A percentile compares a stretch with the other conserved stretches of the same genome.
These are phyloP conservation scores for Bacterosira constricta DNA, from an alignment of 108 stramenopile genomes.

Conservation along the genomic window DNA sequence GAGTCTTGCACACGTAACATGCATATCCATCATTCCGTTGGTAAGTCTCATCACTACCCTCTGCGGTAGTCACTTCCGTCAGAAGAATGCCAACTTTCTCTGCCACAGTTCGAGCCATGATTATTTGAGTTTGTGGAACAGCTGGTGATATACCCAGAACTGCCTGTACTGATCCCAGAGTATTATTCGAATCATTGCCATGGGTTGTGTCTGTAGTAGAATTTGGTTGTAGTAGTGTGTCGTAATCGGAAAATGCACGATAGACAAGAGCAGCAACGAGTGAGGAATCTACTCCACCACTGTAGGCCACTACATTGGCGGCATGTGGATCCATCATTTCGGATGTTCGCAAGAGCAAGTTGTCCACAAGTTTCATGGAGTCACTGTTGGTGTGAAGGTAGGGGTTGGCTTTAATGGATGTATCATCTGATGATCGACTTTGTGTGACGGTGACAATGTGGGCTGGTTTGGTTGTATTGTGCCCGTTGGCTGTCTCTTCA, in stretches of 20 bases:
- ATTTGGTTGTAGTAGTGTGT: background rate
- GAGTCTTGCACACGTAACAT: constrained; percentile 95
- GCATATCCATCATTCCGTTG: constrained; percentile 85
- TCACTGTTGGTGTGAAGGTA: constrained; percentile 22
- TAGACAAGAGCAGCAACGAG: constrained; percentile 84
- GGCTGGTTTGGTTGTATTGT: too few relatives aligned
- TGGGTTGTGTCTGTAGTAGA: background rate
- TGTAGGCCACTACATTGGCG: constrained; percentile 84
- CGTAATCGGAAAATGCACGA: constrained; percentile 33
- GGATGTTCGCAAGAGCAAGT: constrained; percentile 29
- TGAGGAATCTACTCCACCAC: constrained; percentile 93
- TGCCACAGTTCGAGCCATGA: constrained; percentile 76
- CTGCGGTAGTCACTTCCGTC: constrained; percentile 66
- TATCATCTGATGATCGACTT: too few relatives aligned
- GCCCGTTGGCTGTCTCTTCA: too few relatives aligned
- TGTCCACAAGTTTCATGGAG: constrained; percentile 38
- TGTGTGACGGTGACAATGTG: too few relatives aligned
- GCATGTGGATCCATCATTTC: constrained; percentile 44
- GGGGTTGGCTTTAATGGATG: too few relatives aligned
- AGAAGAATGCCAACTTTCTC: constrained; percentile 69
- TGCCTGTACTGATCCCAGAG: constrained; percentile 65
- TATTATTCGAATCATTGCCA: background rate
- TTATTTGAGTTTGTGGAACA: constrained; percentile 75
- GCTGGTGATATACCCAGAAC: constrained; percentile 88
- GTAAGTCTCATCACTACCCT: constrained; percentile 84